Conservation (phyloP, 192 early-diverging fungal genomes). For the Polychytrium aggregatum region DNA sequence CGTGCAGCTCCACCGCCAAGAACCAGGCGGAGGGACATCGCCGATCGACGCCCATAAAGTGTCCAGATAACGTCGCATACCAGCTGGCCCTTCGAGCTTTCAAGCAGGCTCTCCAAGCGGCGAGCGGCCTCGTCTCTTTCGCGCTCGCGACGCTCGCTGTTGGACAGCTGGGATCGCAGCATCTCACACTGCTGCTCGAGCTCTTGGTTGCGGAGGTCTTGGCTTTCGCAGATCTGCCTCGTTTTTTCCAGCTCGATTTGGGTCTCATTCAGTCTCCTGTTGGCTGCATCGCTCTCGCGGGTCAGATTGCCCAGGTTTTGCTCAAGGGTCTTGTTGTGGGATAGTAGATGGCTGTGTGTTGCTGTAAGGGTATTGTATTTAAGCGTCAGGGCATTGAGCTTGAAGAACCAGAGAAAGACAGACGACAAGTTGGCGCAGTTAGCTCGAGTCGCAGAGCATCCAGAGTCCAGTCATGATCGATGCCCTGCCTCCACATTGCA, state of each 20-base stretch:
- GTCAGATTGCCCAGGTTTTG: neutral
- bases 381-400: conserved; percentile 13
- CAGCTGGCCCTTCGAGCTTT: conserved; percentile 12
- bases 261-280: conserved; percentile 2
- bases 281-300: conserved; percentile 8
- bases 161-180: neutral
- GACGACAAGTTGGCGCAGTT: no score
- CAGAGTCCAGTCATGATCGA: no score
- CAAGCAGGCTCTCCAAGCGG: conserved; percentile 8
- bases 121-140: conserved; percentile 1
- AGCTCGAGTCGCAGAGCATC: no score
- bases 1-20: no score
- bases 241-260: conserved; percentile 13
- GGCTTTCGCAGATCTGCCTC: neutral
- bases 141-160: conserved; percentile 5
- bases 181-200: conserved; percentile 8
- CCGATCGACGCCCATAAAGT: no score
- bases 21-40: no score
- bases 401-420: no score
- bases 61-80: no score
- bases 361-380: conserved; percentile 23
- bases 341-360: conserved; percentile 15
- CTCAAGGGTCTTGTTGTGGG: conserved; percentile 23
- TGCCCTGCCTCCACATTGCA: no score
- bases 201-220: conserved; percentile 11